phyloP scores from a whole-genome alignment of 495 filamentous ascomycete species.

The Podospora pseudopauciseta region DNA sequence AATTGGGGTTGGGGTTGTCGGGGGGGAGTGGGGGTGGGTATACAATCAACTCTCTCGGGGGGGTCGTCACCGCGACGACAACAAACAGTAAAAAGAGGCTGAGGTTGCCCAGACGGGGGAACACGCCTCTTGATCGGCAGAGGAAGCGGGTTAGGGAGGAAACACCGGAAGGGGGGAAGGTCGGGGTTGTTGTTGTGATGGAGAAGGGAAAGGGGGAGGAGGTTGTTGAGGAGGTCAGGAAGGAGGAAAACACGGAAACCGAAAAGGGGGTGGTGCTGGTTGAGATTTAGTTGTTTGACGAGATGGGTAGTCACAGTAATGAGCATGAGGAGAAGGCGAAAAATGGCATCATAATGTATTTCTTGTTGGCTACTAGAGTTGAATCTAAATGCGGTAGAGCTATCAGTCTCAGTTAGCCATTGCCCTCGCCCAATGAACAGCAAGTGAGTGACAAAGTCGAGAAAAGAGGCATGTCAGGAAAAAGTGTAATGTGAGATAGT shows the following conservation, averaged over 20 bases:
- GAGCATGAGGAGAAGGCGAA: no score
- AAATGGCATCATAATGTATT: no score
- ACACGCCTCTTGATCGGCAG: background rate
- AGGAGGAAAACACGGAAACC: background rate
- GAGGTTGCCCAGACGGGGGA: background rate
- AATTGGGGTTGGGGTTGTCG: background rate
- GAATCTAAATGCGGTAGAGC: background rate
- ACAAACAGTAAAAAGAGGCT: background rate
- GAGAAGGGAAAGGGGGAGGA: no score
- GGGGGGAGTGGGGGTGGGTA: background rate
- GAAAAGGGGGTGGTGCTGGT: background rate
- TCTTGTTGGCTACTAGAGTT: no score
- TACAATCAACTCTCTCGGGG: background rate
- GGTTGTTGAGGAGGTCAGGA: background rate
- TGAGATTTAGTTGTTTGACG: background rate
- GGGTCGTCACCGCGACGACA: background rate
- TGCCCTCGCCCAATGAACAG: slow-evolving; percentile 31
- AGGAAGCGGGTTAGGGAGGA: background rate
- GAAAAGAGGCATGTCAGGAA: slow-evolving; percentile 14
- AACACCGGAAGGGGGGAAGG: background rate
- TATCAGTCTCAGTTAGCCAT: background rate
- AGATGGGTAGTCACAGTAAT: no score
- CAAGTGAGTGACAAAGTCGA: slow-evolving; percentile 36
- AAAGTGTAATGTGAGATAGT: slow-evolving; percentile 34
- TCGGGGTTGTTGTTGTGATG: background rate